phyloP scores from a whole-genome alignment of 1,139 yeast genomes.

The Candida glucosophila region DNA sequence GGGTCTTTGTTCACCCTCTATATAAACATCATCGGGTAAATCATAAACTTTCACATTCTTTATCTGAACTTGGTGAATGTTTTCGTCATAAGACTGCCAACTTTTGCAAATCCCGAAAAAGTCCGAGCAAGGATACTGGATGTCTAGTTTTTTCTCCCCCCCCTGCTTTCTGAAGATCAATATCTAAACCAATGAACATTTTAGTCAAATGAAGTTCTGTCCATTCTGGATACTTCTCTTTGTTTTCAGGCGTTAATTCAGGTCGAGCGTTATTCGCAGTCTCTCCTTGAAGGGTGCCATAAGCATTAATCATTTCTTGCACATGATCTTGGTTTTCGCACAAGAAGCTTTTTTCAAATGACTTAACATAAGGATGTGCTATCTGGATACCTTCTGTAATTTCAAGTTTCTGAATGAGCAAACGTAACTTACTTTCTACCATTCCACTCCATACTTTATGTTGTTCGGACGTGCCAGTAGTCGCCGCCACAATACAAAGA shows the following conservation, averaged over 20 bases:
- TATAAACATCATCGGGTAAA: constrained; percentile 77
- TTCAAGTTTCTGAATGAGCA: constrained; percentile 77
- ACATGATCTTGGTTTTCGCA: constrained; percentile 49
- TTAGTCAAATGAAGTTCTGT: constrained; percentile 55
- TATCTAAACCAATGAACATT: constrained; percentile 70
- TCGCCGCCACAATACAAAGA: constrained; percentile 71
- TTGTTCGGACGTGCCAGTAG: constrained; percentile 59
- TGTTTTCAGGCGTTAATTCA: constrained; percentile 5
- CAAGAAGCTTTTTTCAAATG: constrained; percentile 51
- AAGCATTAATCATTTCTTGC: constrained; percentile 43
- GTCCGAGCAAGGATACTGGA: constrained; percentile 87
- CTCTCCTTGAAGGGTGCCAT: constrained; percentile 44
- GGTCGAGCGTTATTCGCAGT: constrained; percentile 3
- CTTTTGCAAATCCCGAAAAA: constrained; percentile 72
- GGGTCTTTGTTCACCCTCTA: constrained; percentile 72
- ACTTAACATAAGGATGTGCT: constrained; percentile 88
- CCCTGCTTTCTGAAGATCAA: constrained; percentile 40
- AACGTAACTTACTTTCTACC: constrained; percentile 81
- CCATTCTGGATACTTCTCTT: constrained; percentile 9
- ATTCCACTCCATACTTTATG: constrained; percentile 88
- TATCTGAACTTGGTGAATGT: constrained; percentile 53
- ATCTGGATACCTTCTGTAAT: constrained; percentile 60
- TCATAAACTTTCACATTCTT: constrained; percentile 76
- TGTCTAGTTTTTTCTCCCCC: constrained; percentile 66
- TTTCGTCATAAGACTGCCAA: constrained; percentile 59